phyloP scores from a whole-genome alignment of 2,329 filamentous ascomycete genomes.

The Diplodia intermedia region DNA sequence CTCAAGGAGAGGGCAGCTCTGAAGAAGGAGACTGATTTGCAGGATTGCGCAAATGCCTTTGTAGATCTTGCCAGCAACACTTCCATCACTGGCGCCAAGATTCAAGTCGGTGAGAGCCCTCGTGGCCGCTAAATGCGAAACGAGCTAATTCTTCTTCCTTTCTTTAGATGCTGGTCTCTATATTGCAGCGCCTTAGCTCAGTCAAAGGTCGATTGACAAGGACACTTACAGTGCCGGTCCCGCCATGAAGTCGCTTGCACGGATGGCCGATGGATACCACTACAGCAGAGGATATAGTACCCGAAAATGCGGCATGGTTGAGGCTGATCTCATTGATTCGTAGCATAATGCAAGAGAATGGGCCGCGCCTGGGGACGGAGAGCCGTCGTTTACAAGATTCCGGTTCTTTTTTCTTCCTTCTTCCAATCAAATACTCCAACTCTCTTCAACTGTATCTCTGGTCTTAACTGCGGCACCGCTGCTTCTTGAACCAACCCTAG shows the following conservation, averaged over 20 bases:
- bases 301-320: not conserved
- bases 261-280: not conserved
- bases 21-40: conserved; percentile 62
- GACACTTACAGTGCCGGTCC: not conserved
- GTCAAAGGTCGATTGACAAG: too few relatives aligned
- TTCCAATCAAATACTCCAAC: not conserved
- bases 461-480: too few relatives aligned
- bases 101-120: conserved; percentile 51
- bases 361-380: not conserved
- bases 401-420: not conserved
- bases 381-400: not conserved
- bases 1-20: conserved; percentile 65
- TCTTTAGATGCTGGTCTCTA: conserved; percentile 32
- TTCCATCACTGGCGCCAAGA: conserved; percentile 57
- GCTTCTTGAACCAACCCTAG: too few relatives aligned
- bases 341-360: not conserved
- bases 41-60: conserved; percentile 64
- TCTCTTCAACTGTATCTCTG: too few relatives aligned
- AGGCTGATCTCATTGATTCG: not conserved
- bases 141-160: not conserved
- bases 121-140: not conserved
- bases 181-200: conserved; percentile 19
- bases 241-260: not conserved
- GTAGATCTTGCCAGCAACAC: conserved; percentile 62
- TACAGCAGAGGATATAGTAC: not conserved